Evolutionary conservation across 2,329 filamentous ascomycete genomes (phyloP).

Genomic region (Colletotrichum sp.): DNA sequence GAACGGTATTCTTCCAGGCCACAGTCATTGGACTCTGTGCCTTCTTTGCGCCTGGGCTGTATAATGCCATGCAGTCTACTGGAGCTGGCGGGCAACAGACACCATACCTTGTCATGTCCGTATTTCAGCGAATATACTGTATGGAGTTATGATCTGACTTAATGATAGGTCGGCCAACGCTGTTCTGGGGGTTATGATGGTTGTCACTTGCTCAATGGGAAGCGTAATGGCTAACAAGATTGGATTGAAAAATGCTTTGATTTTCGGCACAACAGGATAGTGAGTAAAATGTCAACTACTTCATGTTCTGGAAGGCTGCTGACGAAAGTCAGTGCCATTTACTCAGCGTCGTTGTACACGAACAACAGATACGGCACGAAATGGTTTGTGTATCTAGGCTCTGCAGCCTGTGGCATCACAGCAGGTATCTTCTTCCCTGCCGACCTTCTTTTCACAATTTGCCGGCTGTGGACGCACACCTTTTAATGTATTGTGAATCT

Average conservation of each 20-base stretch:
- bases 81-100: slow-evolving; percentile 33
- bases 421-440: slow-evolving; percentile 21
- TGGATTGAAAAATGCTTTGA: neutral
- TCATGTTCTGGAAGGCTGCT: fast-evolving
- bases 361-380: slow-evolving; percentile 34
- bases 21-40: slow-evolving; percentile 29
- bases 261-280: slow-evolving; percentile 9
- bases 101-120: slow-evolving; percentile 33
- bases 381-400: slow-evolving; percentile 25
- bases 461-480: neutral
- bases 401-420: slow-evolving; percentile 26
- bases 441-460: neutral
- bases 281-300: neutral
- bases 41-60: slow-evolving; percentile 32
- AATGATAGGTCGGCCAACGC: neutral
- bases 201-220: neutral
- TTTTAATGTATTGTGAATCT: neutral
- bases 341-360: slow-evolving; percentile 38
- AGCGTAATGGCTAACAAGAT: slow-evolving; percentile 1
- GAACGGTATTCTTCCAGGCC: slow-evolving; percentile 32
- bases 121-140: neutral
- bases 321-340: slow-evolving; percentile 22
- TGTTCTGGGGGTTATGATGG: slow-evolving; percentile 4
- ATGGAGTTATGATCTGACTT: neutral
- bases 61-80: slow-evolving; percentile 35